Conservation (phyloP, 164 flowering plant species). For the Chloranthus sessilifolius region DNA sequence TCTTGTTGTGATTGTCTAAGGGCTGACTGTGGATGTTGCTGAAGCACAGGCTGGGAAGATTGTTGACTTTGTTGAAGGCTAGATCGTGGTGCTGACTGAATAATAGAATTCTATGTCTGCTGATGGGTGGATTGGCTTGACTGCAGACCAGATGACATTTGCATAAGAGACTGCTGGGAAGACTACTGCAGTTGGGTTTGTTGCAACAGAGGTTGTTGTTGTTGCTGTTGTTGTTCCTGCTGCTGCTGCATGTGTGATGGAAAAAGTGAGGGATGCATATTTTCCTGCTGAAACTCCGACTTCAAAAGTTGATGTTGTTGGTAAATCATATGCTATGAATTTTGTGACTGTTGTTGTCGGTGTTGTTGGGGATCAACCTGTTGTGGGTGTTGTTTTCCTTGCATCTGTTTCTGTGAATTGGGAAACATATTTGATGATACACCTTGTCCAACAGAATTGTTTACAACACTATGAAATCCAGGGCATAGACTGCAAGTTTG, state of each 20-base stretch:
- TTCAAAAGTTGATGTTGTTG: conserved; percentile 36
- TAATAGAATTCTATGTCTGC: conserved; percentile 45
- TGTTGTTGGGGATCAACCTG: conserved; percentile 42
- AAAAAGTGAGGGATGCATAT: conserved; percentile 33
- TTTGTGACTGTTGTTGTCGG: conserved; percentile 41
- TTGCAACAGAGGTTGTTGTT: conserved; percentile 48
- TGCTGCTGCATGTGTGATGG: conserved; percentile 65
- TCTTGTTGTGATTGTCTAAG: conserved; percentile 52
- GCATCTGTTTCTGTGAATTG: conserved; percentile 62
- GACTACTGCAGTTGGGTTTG: conserved; percentile 59
- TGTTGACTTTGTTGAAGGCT: conserved; percentile 64
- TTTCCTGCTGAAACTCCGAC: conserved; percentile 49
- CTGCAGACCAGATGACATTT: conserved; percentile 35
- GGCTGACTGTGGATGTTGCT: conserved; percentile 58
- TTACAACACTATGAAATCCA: conserved; percentile 42
- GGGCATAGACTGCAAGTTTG: conserved; percentile 53
- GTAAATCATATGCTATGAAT: conserved; percentile 44
- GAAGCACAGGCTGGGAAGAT: conserved; percentile 55
- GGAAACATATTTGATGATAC: conserved; percentile 47
- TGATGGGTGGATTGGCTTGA: conserved; percentile 26
- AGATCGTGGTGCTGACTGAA: conserved; percentile 45
- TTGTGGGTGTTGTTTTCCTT: conserved; percentile 55
- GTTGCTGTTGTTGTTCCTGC: no score
- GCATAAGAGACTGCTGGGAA: conserved; percentile 57
- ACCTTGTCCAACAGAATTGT: conserved; percentile 60